Evolutionary conservation across 2,329 filamentous ascomycete genomes (phyloP).

Genomic region (Neopestalotiopsis rosae): DNA sequence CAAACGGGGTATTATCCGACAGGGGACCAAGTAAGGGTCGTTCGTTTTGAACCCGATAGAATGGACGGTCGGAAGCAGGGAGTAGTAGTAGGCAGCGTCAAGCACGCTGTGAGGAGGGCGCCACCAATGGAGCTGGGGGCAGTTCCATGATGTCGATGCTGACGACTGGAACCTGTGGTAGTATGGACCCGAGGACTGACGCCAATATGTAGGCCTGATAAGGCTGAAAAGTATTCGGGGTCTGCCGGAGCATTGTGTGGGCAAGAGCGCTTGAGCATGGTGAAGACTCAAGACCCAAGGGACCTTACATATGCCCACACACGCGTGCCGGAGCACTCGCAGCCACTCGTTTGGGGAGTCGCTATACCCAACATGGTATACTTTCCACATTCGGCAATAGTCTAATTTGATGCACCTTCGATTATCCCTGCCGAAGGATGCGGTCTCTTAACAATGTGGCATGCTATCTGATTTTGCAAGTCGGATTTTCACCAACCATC

Average conservation of each 20-base stretch:
- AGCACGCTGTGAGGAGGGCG: background rate
- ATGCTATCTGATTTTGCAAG: background rate
- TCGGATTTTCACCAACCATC: background rate
- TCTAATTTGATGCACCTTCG: constrained; percentile 1
- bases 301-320: constrained; percentile 3
- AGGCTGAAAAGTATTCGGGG: background rate
- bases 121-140: background rate
- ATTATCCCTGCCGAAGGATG: background rate
- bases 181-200: background rate
- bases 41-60: background rate
- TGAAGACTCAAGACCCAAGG: background rate
- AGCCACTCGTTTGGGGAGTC: background rate
- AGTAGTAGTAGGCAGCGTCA: background rate
- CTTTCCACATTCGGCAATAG: background rate
- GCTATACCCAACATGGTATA: background rate
- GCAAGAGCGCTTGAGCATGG: background rate
- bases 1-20: background rate
- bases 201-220: background rate
- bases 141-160: constrained; percentile 4
- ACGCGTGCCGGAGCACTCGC: background rate
- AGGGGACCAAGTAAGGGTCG: background rate
- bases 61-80: background rate
- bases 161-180: background rate
- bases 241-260: background rate
- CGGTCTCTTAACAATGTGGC: background rate